Conservation (phyloP, 495 filamentous ascomycete species). For the Cenococcum geophilum region DNA sequence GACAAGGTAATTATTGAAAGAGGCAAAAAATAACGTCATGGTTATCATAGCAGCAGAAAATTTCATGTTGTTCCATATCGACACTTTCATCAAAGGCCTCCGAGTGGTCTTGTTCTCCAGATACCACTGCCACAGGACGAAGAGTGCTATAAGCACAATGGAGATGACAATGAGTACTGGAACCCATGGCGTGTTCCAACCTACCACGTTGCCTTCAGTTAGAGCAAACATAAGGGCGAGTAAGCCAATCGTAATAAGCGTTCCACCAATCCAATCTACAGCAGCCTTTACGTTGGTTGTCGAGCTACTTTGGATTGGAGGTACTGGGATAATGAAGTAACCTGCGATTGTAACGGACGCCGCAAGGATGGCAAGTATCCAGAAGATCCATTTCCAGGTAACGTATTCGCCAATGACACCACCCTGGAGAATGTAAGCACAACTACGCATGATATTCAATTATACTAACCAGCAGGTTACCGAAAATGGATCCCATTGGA, state of each 20-base stretch:
- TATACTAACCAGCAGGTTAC: constrained; percentile 43
- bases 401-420: constrained; percentile 52
- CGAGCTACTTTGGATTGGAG: constrained; percentile 9
- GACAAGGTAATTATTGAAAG: constrained; percentile 55
- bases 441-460: not conserved
- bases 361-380: constrained; percentile 35
- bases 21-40: constrained; percentile 54
- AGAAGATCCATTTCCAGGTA: constrained; percentile 55
- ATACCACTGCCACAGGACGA: constrained; percentile 59
- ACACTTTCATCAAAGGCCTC: constrained; percentile 55
- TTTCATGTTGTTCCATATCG: constrained; percentile 46
- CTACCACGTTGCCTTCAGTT: constrained; percentile 58
- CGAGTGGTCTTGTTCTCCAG: constrained; percentile 46
- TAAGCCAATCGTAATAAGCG: constrained; percentile 36
- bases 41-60: constrained; percentile 56
- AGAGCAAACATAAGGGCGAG: constrained; percentile 56
- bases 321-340: constrained; percentile 34
- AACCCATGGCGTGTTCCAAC: constrained; percentile 63
- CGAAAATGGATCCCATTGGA: constrained; percentile 48
- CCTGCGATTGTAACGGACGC: constrained; percentile 30
- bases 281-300: constrained; percentile 19
- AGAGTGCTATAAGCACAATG: constrained; percentile 50
- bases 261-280: constrained; percentile 39
- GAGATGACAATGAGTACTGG: constrained; percentile 58
- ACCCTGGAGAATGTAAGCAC: constrained; percentile 21